These are phyloP conservation scores for Paraphoma chrysanthemicola DNA, from an alignment of 2,329 filamentous ascomycete species.

Conservation along the genomic window DNA sequence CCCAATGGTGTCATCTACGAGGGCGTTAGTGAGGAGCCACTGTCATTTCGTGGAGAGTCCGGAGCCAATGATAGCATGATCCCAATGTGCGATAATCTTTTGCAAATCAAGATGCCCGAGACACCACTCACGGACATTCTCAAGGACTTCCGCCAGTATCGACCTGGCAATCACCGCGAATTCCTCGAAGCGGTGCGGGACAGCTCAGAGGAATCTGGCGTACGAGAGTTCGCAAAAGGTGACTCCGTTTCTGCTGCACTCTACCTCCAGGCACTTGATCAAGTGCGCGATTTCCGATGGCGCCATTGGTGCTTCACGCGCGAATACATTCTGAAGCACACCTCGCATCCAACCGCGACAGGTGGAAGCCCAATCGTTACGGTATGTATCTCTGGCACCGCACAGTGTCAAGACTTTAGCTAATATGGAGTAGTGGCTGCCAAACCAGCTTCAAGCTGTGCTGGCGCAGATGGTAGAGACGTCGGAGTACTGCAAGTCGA, in stretches of 20 bases:
- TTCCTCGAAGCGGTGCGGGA: slow-evolving; percentile 77
- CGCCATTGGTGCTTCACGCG: slow-evolving; percentile 85
- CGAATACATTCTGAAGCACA: slow-evolving; percentile 84
- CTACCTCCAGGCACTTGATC: slow-evolving; percentile 65
- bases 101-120: slow-evolving; percentile 84
- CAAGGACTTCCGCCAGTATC: slow-evolving; percentile 85
- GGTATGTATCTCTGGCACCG: slow-evolving; percentile 36
- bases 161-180: slow-evolving; percentile 85
- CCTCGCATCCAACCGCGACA: slow-evolving; percentile 77
- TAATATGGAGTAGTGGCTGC: slow-evolving; percentile 65
- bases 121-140: slow-evolving; percentile 90
- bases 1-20: slow-evolving; percentile 90
- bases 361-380: slow-evolving; percentile 84
- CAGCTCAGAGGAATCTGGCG: slow-evolving; percentile 57
- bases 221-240: slow-evolving; percentile 68
- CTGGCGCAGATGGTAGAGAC: slow-evolving; percentile 72
- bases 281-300: slow-evolving; percentile 83
- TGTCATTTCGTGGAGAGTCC: slow-evolving; percentile 88
- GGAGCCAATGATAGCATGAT: slow-evolving; percentile 96
- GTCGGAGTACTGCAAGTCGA: slow-evolving; percentile 56
- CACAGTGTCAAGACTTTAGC: neutral
- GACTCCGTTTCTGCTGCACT: slow-evolving; percentile 64
- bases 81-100: slow-evolving; percentile 85
- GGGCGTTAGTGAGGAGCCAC: slow-evolving; percentile 75
- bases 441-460: slow-evolving; percentile 80